Evolutionary conservation across 1,139 yeast species (phyloP).

Genomic region (Arxiozyma bovina): DNA sequence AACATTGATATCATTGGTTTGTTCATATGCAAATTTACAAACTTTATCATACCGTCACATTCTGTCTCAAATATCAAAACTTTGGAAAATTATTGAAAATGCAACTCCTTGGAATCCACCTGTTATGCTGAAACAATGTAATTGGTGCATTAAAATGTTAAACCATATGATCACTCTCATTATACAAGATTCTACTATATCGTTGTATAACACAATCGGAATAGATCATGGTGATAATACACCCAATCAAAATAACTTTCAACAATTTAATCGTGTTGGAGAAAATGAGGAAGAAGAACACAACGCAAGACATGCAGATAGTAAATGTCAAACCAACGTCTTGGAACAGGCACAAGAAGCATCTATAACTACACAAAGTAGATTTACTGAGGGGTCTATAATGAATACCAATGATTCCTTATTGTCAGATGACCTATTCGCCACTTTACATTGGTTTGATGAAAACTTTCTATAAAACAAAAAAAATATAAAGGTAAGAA

Average conservation of each 20-base stretch:
- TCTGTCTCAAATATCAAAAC: slow-evolving; percentile 21
- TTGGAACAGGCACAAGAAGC: neutral
- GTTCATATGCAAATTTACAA: slow-evolving; percentile 38
- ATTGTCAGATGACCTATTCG: slow-evolving; percentile 32
- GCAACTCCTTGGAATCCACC: slow-evolving; percentile 18
- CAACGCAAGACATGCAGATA: neutral
- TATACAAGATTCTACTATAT: slow-evolving; percentile 36
- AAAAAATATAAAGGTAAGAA: neutral
- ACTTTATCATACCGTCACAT: slow-evolving; percentile 17
- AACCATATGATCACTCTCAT: slow-evolving; percentile 44
- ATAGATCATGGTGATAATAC: slow-evolving; percentile 50
- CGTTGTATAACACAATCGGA: slow-evolving; percentile 37
- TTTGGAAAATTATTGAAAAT: slow-evolving; percentile 20
- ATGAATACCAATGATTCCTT: neutral
- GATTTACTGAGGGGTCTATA: neutral
- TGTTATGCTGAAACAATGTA: slow-evolving; percentile 52
- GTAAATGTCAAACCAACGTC: neutral
- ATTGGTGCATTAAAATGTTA: slow-evolving; percentile 55
- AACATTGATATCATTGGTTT: slow-evolving; percentile 39
- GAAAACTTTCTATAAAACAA: slow-evolving; percentile 24
- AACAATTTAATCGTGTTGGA: slow-evolving; percentile 37
- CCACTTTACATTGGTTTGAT: slow-evolving; percentile 50
- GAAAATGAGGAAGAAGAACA: slow-evolving; percentile 12
- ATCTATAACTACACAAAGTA: neutral
- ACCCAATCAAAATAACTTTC: slow-evolving; percentile 43